Base-by-base conservation (phyloP, 2,329 filamentous ascomycete genomes). In the Lasiodiplodia theobromae region DNA sequence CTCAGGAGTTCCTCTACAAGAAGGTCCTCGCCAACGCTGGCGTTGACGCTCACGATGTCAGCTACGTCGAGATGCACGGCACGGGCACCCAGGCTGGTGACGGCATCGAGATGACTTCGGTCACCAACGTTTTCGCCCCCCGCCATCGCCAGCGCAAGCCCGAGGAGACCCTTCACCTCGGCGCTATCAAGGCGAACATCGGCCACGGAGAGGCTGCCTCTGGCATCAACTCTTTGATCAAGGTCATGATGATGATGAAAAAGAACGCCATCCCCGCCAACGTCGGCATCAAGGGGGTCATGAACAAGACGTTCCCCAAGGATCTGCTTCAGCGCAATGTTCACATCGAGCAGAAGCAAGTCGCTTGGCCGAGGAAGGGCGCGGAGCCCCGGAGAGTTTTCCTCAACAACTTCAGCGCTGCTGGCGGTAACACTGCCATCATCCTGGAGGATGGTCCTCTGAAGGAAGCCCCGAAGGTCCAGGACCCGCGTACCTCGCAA, bases 21-120 rank as follows among this genome's bases (percentile, higher is more conserved):
- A 84, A 87, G 49, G 89, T 96, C 34, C 84, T 96, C 1, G 86
- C 90, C 58, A 87, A 92, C 53, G 90, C 92, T 52, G 90, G 91
- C 69, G 86, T 96, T 25, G 89, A 94, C 74, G 91, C 92, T 1
- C 86, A 89, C 63, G 91, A 94, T 71, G 86, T 97, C 60, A 89
- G 89, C 78, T 96, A 95, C 74, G 89, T 97, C 10, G 93, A 96
- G 80, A 93, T 96, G 89, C 93, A 97, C 77, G 93, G 92, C 16
- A 97, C 93, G 2, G 93, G 93, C 38, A 97, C 92, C 0, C 92
- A 96, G 78, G 92, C 91, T 38, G 93, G 92, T 70, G 93, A 97
- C 75, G 89, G 89, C 8, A 91, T 89, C 4, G 94, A 97, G 77
- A 94, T 95, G 90, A 84, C 88, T 0, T 93, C 91, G 0, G 91